Evolutionary conservation across 345 rosid genomes (phyloP).

Genomic region (Salix koriyanagi): DNA sequence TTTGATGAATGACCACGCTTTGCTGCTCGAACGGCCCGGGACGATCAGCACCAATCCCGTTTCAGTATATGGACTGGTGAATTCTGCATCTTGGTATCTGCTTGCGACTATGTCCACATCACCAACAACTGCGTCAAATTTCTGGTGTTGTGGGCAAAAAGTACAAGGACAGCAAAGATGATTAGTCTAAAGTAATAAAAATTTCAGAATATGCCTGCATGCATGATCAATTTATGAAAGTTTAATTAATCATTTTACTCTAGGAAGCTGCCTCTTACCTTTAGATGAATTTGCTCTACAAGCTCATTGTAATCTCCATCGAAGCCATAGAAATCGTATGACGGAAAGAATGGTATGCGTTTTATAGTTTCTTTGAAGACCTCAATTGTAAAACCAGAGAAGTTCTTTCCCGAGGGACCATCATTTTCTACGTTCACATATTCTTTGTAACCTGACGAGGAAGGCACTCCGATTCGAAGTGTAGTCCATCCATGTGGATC

Average conservation of each 20-base stretch:
- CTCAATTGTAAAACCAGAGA: constrained; percentile 16
- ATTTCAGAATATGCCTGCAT: too few relatives aligned
- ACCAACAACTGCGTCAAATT: constrained; percentile 12
- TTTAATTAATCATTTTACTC: too few relatives aligned
- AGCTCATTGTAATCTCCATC: constrained; percentile 7
- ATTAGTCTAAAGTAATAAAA: too few relatives aligned
- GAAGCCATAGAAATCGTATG: neutral
- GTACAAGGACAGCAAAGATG: too few relatives aligned
- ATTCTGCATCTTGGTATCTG: constrained; percentile 14
- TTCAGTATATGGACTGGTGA: constrained; percentile 22
- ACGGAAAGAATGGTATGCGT: constrained; percentile 12
- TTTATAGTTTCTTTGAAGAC: constrained; percentile 1
- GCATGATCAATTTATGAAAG: too few relatives aligned
- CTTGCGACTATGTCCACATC: constrained; percentile 7
- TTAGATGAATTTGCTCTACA: constrained; percentile 17
- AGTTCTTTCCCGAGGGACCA: neutral
- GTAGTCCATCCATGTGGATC: constrained; percentile 24
- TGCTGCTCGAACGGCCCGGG: neutral
- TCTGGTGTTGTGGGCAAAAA: neutral
- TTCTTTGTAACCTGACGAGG: neutral
- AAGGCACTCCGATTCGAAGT: constrained; percentile 21
- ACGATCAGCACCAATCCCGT: constrained; percentile 24
- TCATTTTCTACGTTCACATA: neutral
- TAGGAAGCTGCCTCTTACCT: constrained; percentile 4
- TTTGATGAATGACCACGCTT: constrained; percentile 14